A percentile compares a stretch with the other conserved stretches of the same genome.
phyloP scores from a whole-genome alignment of 2,329 filamentous ascomycete species.

The Fusarium sp. region DNA sequence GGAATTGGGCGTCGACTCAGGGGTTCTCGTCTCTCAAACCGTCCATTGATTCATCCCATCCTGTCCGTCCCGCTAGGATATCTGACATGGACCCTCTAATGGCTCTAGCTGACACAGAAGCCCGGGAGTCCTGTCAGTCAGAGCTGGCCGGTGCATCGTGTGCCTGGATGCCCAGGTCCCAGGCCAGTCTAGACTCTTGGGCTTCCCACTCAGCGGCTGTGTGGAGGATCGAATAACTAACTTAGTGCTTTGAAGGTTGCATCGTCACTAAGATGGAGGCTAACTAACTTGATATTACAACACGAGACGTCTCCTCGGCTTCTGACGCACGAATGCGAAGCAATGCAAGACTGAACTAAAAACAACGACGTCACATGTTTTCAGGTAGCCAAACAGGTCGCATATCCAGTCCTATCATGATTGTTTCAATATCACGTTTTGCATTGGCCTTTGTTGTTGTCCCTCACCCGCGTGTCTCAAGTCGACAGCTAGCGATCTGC shows the following conservation, averaged over 20 bases:
- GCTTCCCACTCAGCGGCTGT: background rate
- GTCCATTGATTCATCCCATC: constrained; percentile 13
- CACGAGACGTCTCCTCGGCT: constrained; percentile 2
- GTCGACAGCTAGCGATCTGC: constrained; percentile 1
- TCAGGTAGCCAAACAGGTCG: too few relatives aligned
- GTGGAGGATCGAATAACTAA: background rate
- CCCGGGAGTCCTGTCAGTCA: constrained; percentile 4
- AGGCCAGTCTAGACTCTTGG: constrained; percentile 29
- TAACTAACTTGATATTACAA: constrained; percentile 5
- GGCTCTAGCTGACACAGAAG: constrained; percentile 26
- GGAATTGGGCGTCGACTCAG: constrained; percentile 26
- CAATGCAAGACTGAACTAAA: too few relatives aligned
- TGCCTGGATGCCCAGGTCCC: constrained; percentile 11
- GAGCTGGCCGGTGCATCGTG: constrained; percentile 9
- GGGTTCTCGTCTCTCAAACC: constrained; percentile 2
- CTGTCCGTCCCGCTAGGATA: background rate
- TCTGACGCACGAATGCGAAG: background rate
- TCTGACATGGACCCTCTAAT: constrained; percentile 16
- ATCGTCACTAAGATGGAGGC: constrained; percentile 13
- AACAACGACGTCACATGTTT: too few relatives aligned
- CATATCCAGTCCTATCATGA: background rate
- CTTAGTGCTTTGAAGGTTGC: constrained; percentile 1
- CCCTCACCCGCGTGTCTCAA: constrained; percentile 3
- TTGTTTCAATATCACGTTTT: background rate
- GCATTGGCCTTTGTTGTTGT: constrained; percentile 3